Evolutionary conservation across 148 eudicot species (phyloP).

Genomic region (Spergularia marina): DNA sequence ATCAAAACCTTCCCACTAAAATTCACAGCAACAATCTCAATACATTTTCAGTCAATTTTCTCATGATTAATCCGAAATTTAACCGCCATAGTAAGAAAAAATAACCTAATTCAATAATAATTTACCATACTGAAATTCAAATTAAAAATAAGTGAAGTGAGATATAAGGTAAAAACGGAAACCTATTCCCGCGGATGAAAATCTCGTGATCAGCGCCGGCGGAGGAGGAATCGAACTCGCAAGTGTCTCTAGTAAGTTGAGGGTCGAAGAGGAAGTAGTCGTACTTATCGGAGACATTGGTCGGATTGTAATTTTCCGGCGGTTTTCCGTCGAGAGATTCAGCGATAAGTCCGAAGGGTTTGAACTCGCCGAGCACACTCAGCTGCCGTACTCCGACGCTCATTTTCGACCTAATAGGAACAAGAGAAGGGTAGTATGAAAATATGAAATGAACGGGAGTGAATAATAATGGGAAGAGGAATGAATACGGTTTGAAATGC

Average conservation of each 20-base stretch:
- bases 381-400: slow-evolving; percentile 58
- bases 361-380: slow-evolving; percentile 80
- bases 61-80: neutral
- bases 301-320: slow-evolving; percentile 4
- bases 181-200: slow-evolving; percentile 82
- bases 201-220: slow-evolving; percentile 74
- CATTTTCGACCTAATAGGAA: slow-evolving; percentile 40
- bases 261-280: slow-evolving; percentile 78
- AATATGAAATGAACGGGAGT: neutral
- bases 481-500: too few species aligned
- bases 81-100: neutral
- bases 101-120: neutral
- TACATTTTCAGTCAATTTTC: neutral
- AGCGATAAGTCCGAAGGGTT: slow-evolving; percentile 79
- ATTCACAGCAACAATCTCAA: neutral
- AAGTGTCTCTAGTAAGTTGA: slow-evolving; percentile 39
- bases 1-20: too few species aligned
- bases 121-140: neutral
- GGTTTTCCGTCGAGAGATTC: slow-evolving; percentile 82
- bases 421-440: too few species aligned
- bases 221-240: slow-evolving; percentile 36
- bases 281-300: slow-evolving; percentile 39
- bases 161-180: neutral
- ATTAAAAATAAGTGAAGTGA: neutral
- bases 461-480: slow-evolving; percentile 5